Percentiles rank a stretch among this genome's conserved stretches.
These are phyloP conservation scores for Globisporangium cystogenes DNA, from an alignment of 352 stramenopile species.

Conservation along the genomic window DNA sequence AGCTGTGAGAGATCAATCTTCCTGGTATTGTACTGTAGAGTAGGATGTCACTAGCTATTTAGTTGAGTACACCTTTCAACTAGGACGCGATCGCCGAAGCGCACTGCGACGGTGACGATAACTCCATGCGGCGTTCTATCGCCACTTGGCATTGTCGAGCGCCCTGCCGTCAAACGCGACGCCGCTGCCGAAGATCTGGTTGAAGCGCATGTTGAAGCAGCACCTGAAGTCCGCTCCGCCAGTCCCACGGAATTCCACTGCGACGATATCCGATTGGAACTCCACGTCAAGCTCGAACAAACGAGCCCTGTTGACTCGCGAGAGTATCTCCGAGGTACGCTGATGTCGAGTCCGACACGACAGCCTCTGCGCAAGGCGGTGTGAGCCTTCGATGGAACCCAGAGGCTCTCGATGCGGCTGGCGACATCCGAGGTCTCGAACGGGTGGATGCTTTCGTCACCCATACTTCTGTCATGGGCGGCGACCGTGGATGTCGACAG, in stretches of 20 bases:
- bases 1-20: no score
- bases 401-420: no score
- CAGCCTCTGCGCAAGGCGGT: no score
- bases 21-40: no score
- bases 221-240: constrained; percentile 39
- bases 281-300: constrained; percentile 54
- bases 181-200: constrained; percentile 77
- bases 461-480: no score
- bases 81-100: constrained; percentile 38
- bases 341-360: no score
- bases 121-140: constrained; percentile 48
- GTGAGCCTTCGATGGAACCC: no score
- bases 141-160: constrained; percentile 25
- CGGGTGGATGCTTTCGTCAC: no score
- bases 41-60: constrained; percentile 57
- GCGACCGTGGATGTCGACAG: not conserved
- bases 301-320: no score
- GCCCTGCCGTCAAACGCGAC: constrained; percentile 45
- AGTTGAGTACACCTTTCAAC: constrained; percentile 58
- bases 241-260: constrained; percentile 49
- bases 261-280: constrained; percentile 69
- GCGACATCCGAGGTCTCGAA: no score
- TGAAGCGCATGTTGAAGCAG: constrained; percentile 61
- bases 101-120: constrained; percentile 50
- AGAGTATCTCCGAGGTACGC: no score